These are phyloP conservation scores for Lactarius tabidus DNA, from an alignment of 768 basidiomycete genomes.

Conservation along the genomic window DNA sequence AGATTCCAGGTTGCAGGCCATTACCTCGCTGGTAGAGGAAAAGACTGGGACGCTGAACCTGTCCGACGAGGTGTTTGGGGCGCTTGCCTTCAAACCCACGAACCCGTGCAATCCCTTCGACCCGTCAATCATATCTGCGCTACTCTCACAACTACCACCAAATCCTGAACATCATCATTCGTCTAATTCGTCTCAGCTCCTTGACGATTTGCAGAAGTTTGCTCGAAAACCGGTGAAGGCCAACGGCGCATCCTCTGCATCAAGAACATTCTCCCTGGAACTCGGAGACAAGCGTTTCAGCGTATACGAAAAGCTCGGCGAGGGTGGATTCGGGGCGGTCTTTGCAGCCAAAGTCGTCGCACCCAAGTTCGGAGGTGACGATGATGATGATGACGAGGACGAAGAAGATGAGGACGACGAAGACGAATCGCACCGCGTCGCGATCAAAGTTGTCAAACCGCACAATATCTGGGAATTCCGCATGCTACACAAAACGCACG, in stretches of 20 bases:
- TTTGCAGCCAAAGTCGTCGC: slow-evolving; percentile 67
- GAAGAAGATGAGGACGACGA: slow-evolving; percentile 45
- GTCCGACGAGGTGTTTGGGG: slow-evolving; percentile 56
- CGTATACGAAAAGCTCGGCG: slow-evolving; percentile 85
- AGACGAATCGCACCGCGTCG: slow-evolving; percentile 61
- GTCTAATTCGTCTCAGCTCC: slow-evolving; percentile 49
- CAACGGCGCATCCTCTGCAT: slow-evolving; percentile 33
- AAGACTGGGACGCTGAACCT: slow-evolving; percentile 62
- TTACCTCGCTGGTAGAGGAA: slow-evolving; percentile 43
- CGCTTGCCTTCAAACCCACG: slow-evolving; percentile 63
- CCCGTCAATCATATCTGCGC: slow-evolving; percentile 51
- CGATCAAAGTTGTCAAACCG: slow-evolving; percentile 90
- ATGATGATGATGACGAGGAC: slow-evolving; percentile 39
- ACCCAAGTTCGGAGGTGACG: slow-evolving; percentile 42
- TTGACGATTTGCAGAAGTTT: slow-evolving; percentile 72
- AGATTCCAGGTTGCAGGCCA: slow-evolving; percentile 15
- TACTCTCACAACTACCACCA: slow-evolving; percentile 60
- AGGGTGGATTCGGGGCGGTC: slow-evolving; percentile 96
- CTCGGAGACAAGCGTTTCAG: slow-evolving; percentile 64
- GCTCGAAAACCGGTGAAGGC: slow-evolving; percentile 42
- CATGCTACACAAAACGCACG: slow-evolving; percentile 73
- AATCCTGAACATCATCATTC: slow-evolving; percentile 63
- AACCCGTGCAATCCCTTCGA: slow-evolving; percentile 92
- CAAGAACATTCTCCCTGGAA: slow-evolving; percentile 46
- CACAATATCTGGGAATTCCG: slow-evolving; percentile 91